Evolutionary conservation across 192 early-diverging fungal genomes (phyloP).

Genomic region (Coemansia sp.): DNA sequence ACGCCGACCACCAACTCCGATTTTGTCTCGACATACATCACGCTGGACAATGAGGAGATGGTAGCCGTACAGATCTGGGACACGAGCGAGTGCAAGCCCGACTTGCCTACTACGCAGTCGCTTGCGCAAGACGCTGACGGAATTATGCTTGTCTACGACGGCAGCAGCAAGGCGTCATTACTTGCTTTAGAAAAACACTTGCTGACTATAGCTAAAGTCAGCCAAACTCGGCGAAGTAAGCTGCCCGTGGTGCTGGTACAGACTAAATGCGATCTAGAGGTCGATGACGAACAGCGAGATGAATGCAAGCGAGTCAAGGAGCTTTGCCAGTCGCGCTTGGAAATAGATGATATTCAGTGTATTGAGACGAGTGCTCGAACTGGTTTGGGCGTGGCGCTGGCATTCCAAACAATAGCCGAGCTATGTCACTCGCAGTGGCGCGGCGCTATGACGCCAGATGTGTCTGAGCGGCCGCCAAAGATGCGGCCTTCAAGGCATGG

Average conservation of each 20-base stretch:
- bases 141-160: constrained; percentile 33
- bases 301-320: constrained; percentile 10
- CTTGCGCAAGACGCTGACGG: constrained; percentile 44
- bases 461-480: constrained; percentile 11
- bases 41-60: constrained; percentile 18
- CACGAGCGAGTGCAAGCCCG: constrained; percentile 23
- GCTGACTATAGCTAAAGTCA: background rate
- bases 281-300: background rate
- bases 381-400: constrained; percentile 22
- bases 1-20: constrained; percentile 34
- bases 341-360: constrained; percentile 9
- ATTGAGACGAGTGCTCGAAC: constrained; percentile 39
- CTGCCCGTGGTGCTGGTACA: constrained; percentile 23
- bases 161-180: constrained; percentile 7
- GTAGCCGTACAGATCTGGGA: constrained; percentile 51
- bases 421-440: constrained; percentile 19
- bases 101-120: constrained; percentile 24
- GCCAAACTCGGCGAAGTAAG: background rate
- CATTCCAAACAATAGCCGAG: constrained; percentile 28
- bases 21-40: constrained; percentile 44
- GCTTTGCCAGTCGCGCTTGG: constrained; percentile 11
- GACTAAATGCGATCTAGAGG: constrained; percentile 21
- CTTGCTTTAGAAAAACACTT: constrained; percentile 14
- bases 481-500: constrained; percentile 35
- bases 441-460: background rate